Base-by-base conservation (phyloP, 2,329 filamentous ascomycete genomes). In the Stagonosporopsis vannaccii region DNA sequence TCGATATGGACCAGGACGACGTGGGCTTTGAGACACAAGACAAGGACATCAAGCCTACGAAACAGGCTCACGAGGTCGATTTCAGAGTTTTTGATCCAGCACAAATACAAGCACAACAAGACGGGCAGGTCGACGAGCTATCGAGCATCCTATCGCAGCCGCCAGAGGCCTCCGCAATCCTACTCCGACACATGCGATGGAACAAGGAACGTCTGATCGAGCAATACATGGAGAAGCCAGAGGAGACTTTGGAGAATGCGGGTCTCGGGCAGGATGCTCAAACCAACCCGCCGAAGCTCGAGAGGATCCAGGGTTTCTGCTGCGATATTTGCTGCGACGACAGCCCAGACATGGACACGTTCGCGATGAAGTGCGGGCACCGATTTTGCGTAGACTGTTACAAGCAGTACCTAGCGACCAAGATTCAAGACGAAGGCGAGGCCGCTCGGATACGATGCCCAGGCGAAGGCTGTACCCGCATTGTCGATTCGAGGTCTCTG, bases 291-390 rank as follows among this genome's bases (percentile, higher is more conserved):
- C 90, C 91, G 2, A 88, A 85, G 69, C 83, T 96, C 3, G 85
- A 93, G 72, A 80, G 82, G 15, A 79, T 94, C 17, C 82, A 86
- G 13, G 92, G 88, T 8, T 99, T 99, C 75, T 82, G 85, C 68
- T 99, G 95, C 78, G 92, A 97, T 59, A 99, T 99, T 62, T 99
- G 95, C 80, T 98, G 90, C 76, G 93, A 98, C 70, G 95, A 99
- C 63, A 89, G 85, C 19, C 82, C 87, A 0, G 87, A 85, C 1
- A 79, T 97, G 19, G 76, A 91, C 73, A 92, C 91, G 2, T 98
- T 97, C 77, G 92, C 94, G 23, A 91, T 99, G 85, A 96, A 91
- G 72, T 99, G 95, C 75, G 91, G 89, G 1, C 95, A 99, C 75
- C 86, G 95, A 46, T 99, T 95, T 75, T 99, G 95, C 68, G 87